These are phyloP conservation scores for Trypanosomatidae sp. DNA, from an alignment of 208 protist genomes.

Conservation along the genomic window DNA sequence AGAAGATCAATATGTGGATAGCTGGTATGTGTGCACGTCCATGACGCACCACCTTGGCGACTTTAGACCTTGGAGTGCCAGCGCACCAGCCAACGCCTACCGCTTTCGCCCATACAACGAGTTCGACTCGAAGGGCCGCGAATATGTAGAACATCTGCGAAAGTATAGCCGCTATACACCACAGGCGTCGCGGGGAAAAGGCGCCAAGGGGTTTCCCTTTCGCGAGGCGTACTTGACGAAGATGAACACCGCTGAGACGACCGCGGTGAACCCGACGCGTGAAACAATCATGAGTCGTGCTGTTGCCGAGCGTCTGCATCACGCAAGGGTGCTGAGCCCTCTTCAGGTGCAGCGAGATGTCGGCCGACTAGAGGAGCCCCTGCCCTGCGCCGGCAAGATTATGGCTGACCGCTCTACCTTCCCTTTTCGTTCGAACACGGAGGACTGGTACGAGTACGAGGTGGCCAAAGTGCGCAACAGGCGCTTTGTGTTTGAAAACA, in stretches of 20 bases:
- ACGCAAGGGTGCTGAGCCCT: slow-evolving; percentile 51
- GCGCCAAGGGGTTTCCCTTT: slow-evolving; percentile 76
- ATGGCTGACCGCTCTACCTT: slow-evolving; percentile 52
- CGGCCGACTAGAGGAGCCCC: slow-evolving; percentile 57
- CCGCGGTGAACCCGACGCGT: not conserved
- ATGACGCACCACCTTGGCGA: slow-evolving; percentile 89
- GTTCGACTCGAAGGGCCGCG: slow-evolving; percentile 83
- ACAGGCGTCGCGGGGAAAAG: slow-evolving; percentile 48
- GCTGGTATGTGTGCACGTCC: slow-evolving; percentile 89
- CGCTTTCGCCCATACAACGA: slow-evolving; percentile 86
- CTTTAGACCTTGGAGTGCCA: slow-evolving; percentile 84
- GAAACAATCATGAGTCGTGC: slow-evolving; percentile 78
- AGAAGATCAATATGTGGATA: slow-evolving; percentile 90
- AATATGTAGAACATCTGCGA: slow-evolving; percentile 83
- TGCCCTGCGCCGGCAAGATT: slow-evolving; percentile 75
- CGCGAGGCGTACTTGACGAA: slow-evolving; percentile 83
- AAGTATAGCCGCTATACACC: slow-evolving; percentile 54
- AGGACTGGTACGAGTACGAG: slow-evolving; percentile 93
- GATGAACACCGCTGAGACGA: slow-evolving; percentile 49
- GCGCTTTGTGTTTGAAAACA: slow-evolving; percentile 88
- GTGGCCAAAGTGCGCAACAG: slow-evolving; percentile 82
- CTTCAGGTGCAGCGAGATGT: slow-evolving; percentile 83
- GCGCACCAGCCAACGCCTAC: slow-evolving; percentile 77
- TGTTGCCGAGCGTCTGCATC: slow-evolving; percentile 48
- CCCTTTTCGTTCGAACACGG: slow-evolving; percentile 83